Base-by-base conservation (phyloP, 352 stramenopile genomes). In the Elongisporangium anandrum region DNA sequence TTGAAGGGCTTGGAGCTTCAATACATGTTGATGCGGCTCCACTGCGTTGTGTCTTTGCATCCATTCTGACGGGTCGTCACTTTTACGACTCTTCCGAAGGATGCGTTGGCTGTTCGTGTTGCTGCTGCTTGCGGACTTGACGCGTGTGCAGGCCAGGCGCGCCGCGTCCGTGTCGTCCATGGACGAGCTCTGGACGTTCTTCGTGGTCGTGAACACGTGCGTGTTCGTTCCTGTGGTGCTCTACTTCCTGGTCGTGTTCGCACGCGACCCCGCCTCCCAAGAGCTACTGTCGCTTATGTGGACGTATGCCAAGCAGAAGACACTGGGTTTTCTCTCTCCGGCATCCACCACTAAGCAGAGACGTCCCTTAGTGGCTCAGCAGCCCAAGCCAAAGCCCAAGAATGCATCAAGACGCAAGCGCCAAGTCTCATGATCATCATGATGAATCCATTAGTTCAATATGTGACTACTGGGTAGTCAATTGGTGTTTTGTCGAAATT, bases 181-280 rank as follows among this genome's bases (percentile, higher is more conserved):
- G 57, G 69, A 77, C 22, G 72, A 80, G 61, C 75, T 80, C 50
- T 77, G 72, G 72, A 61, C 52, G 47, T 75, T 80, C 57, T 64
- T 80, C 57, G 61, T 53, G 45, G 55, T 68, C 19, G 63, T 80
- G 21, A 73, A 77, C 57, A 64, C 58, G 22, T 58, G 70, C 45
- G 58, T 80, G 41, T 34, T 80, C n/a, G 34, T 77, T 21, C 72
- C 72, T n/a, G 64, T 80, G 24, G 41, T 77, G 45, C n/a, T 59
- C 26, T 75, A 63, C 26, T 74, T 75, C 23, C 19, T 75, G 38
- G 73, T 69, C 45, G 26, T 57, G 45, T 24, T 73, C 26, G 20
- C 29, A 1, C 66, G 62, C 17, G 72, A 80, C 23, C 72, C 72
- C 2, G 61, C 72, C 9, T 50, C 65, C 2, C 59, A 62, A n/a